Conservation (phyloP, 805 yeast genomes). For the Metschnikowia santaceciliae region DNA sequence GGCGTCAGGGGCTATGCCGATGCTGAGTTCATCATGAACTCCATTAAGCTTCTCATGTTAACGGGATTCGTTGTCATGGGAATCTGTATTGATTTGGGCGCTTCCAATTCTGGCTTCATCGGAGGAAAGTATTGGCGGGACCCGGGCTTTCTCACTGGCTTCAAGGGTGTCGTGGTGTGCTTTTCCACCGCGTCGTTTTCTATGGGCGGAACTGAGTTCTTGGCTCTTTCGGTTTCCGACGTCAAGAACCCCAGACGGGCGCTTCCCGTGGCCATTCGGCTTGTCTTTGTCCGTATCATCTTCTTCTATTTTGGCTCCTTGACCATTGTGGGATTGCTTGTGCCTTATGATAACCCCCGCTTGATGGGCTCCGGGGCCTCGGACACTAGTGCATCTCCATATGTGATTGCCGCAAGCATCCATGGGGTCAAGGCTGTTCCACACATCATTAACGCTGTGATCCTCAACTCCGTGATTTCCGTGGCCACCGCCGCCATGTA, state of each 20-base stretch:
- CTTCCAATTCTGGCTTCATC: conserved; percentile 26
- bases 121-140: conserved; percentile 41
- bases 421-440: conserved; percentile 28
- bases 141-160: conserved; percentile 34
- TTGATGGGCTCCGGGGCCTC: conserved; percentile 34
- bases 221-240: conserved; percentile 37
- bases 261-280: conserved; percentile 40
- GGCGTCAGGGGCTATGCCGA: conserved; percentile 48
- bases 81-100: conserved; percentile 36
- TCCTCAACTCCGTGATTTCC: conserved; percentile 29
- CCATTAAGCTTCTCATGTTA: conserved; percentile 34
- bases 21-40: conserved; percentile 39
- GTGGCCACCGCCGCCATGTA: conserved; percentile 32
- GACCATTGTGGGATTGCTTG: conserved; percentile 35
- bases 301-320: conserved; percentile 40
- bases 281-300: conserved; percentile 36
- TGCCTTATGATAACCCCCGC: conserved; percentile 30
- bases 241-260: conserved; percentile 37
- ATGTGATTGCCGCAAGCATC: conserved; percentile 26
- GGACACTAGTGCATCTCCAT: conserved; percentile 28
- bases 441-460: conserved; percentile 30
- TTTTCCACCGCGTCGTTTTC: conserved; percentile 40
- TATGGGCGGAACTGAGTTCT: conserved; percentile 39
- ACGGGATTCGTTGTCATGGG: conserved; percentile 42
- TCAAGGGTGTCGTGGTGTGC: conserved; percentile 39